These are phyloP conservation scores for Parasitella parasitica DNA, from an alignment of 371 early-diverging fungal genomes.

Conservation along the genomic window DNA sequence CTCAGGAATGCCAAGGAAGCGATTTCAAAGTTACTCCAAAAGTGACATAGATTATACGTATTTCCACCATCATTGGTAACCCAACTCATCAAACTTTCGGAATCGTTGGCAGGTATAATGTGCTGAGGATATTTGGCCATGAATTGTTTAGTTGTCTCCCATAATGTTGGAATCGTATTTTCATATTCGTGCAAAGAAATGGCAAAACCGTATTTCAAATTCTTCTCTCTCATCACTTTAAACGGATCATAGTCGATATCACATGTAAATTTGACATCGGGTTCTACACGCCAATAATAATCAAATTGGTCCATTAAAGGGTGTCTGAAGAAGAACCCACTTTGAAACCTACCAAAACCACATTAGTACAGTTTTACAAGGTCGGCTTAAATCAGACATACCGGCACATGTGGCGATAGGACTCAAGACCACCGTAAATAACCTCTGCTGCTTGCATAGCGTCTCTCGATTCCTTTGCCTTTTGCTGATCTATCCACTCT, in stretches of 20 bases:
- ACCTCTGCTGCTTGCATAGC: slow-evolving; percentile 62
- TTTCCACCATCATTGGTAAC: slow-evolving; percentile 38
- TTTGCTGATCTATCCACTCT: slow-evolving; percentile 59
- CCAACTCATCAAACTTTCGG: slow-evolving; percentile 39
- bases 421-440: slow-evolving; percentile 82
- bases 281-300: slow-evolving; percentile 98
- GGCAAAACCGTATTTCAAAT: slow-evolving; percentile 81
- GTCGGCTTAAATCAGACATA: slow-evolving; percentile 1
- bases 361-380: neutral
- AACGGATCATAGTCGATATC: slow-evolving; percentile 94
- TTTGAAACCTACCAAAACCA: slow-evolving; percentile 33
- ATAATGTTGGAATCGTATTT: slow-evolving; percentile 84
- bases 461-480: slow-evolving; percentile 48
- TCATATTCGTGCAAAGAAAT: slow-evolving; percentile 77
- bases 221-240: slow-evolving; percentile 72
- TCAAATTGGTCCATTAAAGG: slow-evolving; percentile 67
- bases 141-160: slow-evolving; percentile 60
- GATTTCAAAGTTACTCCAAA: slow-evolving; percentile 98
- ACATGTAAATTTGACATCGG: slow-evolving; percentile 87
- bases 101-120: slow-evolving; percentile 28
- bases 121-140: slow-evolving; percentile 54
- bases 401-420: slow-evolving; percentile 97
- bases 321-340: slow-evolving; percentile 79
- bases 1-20: slow-evolving; percentile 82
- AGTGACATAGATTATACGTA: slow-evolving; percentile 82